These are phyloP conservation scores for Inga oerstediana DNA, from an alignment of 306 rosid species.

Conservation along the genomic window DNA sequence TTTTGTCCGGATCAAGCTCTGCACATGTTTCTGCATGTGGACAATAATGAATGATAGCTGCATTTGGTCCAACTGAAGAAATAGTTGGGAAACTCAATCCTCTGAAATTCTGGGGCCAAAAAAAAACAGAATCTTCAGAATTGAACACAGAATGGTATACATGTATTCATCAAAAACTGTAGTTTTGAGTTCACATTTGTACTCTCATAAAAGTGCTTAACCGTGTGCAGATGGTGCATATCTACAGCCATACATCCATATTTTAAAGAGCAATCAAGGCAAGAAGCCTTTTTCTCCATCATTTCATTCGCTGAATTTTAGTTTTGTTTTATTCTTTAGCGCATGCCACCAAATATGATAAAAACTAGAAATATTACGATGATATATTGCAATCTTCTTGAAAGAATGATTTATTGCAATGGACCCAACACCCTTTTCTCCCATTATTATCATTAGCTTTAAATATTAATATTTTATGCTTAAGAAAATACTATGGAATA, in stretches of 20 bases:
- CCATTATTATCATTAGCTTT: constrained; percentile 9
- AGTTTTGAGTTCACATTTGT: background rate
- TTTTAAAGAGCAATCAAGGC: background rate
- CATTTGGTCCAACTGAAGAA: constrained; percentile 98
- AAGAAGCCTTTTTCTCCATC: constrained; percentile 4
- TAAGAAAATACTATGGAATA: constrained; percentile 19
- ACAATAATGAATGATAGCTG: constrained; percentile 88
- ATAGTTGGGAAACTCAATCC: constrained; percentile 97
- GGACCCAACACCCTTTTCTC: background rate
- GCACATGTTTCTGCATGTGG: constrained; percentile 86
- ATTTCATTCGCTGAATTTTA: background rate
- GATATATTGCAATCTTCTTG: background rate
- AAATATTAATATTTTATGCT: constrained; percentile 11
- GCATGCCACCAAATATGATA: background rate
- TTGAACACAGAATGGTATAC: constrained; percentile 26
- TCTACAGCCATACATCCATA: constrained; percentile 11
- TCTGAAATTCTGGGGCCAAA: constrained; percentile 67
- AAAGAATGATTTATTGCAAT: no score
- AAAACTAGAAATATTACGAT: background rate
- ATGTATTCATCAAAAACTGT: background rate
- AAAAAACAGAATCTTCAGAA: constrained; percentile 5
- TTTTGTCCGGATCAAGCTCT: constrained; percentile 82
- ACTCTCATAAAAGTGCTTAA: background rate
- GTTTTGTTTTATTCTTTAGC: background rate
- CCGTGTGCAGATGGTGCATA: background rate